Base-by-base conservation (phyloP, 352 stramenopile species). In the Globisporangium rhizosaccharum region DNA sequence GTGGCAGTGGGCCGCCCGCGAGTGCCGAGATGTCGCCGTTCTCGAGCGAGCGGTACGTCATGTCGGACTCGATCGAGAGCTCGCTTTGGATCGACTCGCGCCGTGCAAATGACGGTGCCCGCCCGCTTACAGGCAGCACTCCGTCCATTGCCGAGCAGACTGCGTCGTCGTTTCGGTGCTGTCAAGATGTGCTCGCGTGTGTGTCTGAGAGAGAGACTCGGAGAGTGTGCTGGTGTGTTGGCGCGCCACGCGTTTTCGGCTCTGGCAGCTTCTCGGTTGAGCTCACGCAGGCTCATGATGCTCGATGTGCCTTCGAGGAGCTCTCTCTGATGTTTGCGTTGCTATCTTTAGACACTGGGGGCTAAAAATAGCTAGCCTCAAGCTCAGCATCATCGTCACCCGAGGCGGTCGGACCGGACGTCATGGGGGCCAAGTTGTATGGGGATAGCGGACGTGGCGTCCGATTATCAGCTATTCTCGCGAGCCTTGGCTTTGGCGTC, bases 21-120 rank as follows among this genome's bases (percentile, higher is more conserved):
- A 58, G 42, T 17, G 25, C 58, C 17, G 61, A 62, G 41, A 71
- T 68, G 28, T 71, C 65, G 26, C 71, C 72, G 49, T 75, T 76
- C 46, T 81, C 72, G 26, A 81, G 57, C 44, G 72, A 73, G 11
- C 70, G 67, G 54, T 81, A 81, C n/a, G 68, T 78, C 26, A 61
- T 62, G 47, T 81, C 72, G 36, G 65, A 73, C 30, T 74, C 72
- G 59, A 78, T 62, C 7, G 70, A 78, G 41, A 76, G 47, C 45
- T 81, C 70, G 56, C 70, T 76, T 36, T 68, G 70, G 44, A 66
- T 59, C 37, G 72, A 81, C 28, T 74, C 72, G 14, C 60, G 62
- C 8, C 67, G 62, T 5, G 28, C 55, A 33, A 57, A 62, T 25
- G 54, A 33, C 26, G 53, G 26, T 15, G 36, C 30, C 28, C 20